phyloP scores from a whole-genome alignment of 345 rosid genomes.

The Mallotus nudiflorus region DNA sequence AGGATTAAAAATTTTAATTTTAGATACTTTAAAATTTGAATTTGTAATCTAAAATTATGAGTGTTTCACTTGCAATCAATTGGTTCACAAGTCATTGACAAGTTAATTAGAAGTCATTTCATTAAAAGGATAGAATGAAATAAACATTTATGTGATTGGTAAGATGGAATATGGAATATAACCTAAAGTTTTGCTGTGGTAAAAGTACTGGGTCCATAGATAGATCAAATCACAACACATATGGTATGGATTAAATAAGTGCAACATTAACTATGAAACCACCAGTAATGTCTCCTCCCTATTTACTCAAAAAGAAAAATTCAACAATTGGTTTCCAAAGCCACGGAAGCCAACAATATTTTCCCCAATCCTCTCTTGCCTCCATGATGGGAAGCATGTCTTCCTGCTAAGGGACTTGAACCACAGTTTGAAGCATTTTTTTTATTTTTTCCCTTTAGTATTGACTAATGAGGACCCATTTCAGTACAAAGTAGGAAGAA shows the following conservation, averaged over 20 bases:
- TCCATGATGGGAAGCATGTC: slow-evolving; percentile 19
- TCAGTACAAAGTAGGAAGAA: background rate
- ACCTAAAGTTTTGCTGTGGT: too few species aligned
- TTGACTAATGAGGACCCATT: background rate
- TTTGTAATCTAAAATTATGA: too few species aligned
- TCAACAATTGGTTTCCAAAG: background rate
- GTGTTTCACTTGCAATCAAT: too few species aligned
- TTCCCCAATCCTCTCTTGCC: background rate
- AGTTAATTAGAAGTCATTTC: too few species aligned
- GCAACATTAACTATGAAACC: background rate
- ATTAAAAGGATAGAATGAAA: too few species aligned
- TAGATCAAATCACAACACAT: background rate
- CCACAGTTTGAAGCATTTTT: background rate
- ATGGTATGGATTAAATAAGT: slow-evolving; percentile 1
- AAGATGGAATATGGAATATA: too few species aligned
- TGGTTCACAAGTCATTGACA: too few species aligned
- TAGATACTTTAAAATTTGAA: too few species aligned
- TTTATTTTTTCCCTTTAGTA: background rate
- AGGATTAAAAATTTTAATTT: too few species aligned
- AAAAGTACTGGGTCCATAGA: background rate
- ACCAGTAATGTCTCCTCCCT: slow-evolving; percentile 1
- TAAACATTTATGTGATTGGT: too few species aligned
- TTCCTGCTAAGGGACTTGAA: background rate
- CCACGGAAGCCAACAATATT: background rate
- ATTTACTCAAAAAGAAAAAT: too few species aligned